Conservation (phyloP, 352 stramenopile genomes). For the Phytopythium cucurbitacearum region DNA sequence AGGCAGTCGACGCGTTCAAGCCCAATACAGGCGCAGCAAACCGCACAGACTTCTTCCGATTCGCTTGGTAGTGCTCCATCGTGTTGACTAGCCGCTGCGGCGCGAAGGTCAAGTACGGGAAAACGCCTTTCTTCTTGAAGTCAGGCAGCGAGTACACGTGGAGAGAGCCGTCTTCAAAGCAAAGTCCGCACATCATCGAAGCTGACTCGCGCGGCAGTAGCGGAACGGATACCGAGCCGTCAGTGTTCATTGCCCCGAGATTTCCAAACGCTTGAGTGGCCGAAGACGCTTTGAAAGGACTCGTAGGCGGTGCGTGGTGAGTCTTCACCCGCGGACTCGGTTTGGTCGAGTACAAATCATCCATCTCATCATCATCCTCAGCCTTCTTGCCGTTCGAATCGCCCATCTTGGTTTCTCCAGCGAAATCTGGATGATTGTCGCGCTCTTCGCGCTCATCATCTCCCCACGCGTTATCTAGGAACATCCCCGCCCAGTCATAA, state of each 20-base stretch:
- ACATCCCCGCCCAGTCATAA: constrained; percentile 84
- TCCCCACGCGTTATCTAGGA: constrained; percentile 52
- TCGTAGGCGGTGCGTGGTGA: constrained; percentile 1
- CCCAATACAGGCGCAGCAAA: constrained; percentile 56
- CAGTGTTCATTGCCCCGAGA: constrained; percentile 13
- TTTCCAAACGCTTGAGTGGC: neutral
- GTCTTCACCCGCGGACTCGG: constrained; percentile 28
- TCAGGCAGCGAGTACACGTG: constrained; percentile 81
- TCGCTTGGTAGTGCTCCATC: constrained; percentile 53
- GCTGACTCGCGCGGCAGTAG: constrained; percentile 50
- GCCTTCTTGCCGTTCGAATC: constrained; percentile 12
- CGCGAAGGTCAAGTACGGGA: constrained; percentile 81
- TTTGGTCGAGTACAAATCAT: constrained; percentile 56
- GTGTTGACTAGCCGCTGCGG: constrained; percentile 77
- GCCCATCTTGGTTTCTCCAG: constrained; percentile 9
- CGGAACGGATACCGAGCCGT: constrained; percentile 46
- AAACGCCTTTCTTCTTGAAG: constrained; percentile 76
- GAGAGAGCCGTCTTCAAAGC: constrained; percentile 76
- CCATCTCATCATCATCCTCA: constrained; percentile 72
- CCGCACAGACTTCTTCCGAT: constrained; percentile 52
- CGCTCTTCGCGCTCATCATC: constrained; percentile 44
- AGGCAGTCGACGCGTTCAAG: constrained; percentile 62
- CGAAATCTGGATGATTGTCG: constrained; percentile 8
- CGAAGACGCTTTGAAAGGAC: neutral
- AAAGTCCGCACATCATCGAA: constrained; percentile 78